Evolutionary conservation across 306 rosid genomes (phyloP).

Genomic region (Oemleria cerasiformis): DNA sequence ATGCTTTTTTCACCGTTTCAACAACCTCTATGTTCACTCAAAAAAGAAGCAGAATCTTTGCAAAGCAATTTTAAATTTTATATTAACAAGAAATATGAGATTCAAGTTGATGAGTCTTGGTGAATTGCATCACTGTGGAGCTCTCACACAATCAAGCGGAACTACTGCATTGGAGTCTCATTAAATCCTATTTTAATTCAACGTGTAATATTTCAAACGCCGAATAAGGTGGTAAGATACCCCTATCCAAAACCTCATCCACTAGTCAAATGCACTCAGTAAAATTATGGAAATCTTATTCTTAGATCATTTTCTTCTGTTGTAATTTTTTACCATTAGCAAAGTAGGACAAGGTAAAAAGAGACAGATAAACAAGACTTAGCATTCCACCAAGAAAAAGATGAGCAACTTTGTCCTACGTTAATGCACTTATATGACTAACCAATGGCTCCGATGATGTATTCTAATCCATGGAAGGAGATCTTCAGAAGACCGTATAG

Average conservation of each 20-base stretch:
- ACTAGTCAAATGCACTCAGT: too few relatives aligned
- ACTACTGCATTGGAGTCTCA: too few relatives aligned
- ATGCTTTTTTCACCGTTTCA: slow-evolving; percentile 4
- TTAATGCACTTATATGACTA: not conserved
- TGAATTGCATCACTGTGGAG: too few relatives aligned
- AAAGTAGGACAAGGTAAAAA: not conserved
- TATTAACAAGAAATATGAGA: slow-evolving; percentile 2
- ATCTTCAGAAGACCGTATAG: not conserved
- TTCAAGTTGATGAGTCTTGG: not conserved
- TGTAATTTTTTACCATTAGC: slow-evolving; percentile 6
- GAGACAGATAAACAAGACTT: not conserved
- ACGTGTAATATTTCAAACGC: too few relatives aligned
- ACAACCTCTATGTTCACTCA: not conserved
- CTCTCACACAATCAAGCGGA: too few relatives aligned
- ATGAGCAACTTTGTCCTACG: not conserved
- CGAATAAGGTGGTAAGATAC: too few relatives aligned
- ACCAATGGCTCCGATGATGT: not conserved
- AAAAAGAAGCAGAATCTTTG: slow-evolving; percentile 1
- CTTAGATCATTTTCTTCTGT: not conserved
- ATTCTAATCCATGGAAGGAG: not conserved
- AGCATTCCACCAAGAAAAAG: not conserved
- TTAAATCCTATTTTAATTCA: too few relatives aligned
- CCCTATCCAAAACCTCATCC: too few relatives aligned
- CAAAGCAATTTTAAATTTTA: not conserved
- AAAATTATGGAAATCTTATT: not conserved